Conservation (phyloP, 2,329 filamentous ascomycete species). For the Aureobasidium sp. region DNA sequence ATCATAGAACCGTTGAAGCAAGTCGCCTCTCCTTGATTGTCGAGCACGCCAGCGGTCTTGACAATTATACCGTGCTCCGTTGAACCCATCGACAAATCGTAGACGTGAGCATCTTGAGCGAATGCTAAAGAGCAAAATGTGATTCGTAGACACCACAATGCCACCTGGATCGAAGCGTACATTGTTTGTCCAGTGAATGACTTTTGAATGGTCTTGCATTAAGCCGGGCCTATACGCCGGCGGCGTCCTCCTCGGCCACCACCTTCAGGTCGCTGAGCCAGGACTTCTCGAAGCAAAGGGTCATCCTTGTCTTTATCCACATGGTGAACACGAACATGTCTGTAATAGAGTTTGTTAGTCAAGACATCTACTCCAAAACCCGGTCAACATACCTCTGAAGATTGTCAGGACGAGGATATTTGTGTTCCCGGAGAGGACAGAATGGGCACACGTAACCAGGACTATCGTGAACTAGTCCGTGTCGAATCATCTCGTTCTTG, state of each 20-base stretch:
- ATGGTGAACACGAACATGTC: conserved; percentile 90
- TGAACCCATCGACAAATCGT: not conserved
- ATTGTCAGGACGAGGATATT: conserved; percentile 92
- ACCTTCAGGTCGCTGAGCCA: conserved; percentile 79
- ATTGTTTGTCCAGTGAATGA: not conserved
- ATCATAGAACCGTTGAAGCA: not conserved
- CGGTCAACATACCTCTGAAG: conserved; percentile 65
- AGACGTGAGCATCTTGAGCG: conserved; percentile 19
- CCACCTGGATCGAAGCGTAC: not conserved
- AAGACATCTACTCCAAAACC: too few relatives aligned
- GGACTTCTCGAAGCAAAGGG: conserved; percentile 68
- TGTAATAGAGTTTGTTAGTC: conserved; percentile 32
- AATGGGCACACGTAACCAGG: conserved; percentile 96
- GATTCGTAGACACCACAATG: not conserved
- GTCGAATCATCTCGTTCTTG: conserved; percentile 65
- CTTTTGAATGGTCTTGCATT: not conserved
- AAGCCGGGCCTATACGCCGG: conserved; percentile 47
- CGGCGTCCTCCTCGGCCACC: conserved; percentile 75
- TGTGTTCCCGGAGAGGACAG: conserved; percentile 87
- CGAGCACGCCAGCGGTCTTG: conserved; percentile 4
- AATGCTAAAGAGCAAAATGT: not conserved
- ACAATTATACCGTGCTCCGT: not conserved
- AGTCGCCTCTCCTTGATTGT: not conserved
- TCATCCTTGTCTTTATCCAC: conserved; percentile 86
- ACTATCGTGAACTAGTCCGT: conserved; percentile 84